A percentile compares a stretch with the other conserved stretches of the same genome.
Conservation (phyloP, 2,329 filamentous ascomycete genomes). For the Arthrobotrys conoides region DNA sequence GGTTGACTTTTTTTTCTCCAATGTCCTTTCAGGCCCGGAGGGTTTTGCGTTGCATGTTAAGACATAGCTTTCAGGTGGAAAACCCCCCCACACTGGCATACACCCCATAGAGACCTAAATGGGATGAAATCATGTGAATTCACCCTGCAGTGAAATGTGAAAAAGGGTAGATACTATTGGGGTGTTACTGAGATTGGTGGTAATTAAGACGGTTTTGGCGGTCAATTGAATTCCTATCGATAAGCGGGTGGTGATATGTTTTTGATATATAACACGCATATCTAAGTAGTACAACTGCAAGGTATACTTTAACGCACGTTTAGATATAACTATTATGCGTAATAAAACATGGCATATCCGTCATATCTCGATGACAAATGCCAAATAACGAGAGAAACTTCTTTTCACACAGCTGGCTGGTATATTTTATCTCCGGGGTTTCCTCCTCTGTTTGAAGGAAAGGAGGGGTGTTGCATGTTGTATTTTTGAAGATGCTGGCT, state of each 20-base stretch:
- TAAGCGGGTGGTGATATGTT: too few relatives aligned
- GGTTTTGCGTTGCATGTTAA: slow-evolving; percentile 13
- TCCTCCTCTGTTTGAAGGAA: slow-evolving; percentile 9
- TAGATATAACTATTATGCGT: not conserved
- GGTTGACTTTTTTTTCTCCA: too few relatives aligned
- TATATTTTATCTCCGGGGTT: slow-evolving; percentile 16
- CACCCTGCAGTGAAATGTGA: too few relatives aligned
- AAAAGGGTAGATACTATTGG: too few relatives aligned
- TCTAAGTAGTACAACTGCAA: too few relatives aligned
- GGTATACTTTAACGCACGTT: too few relatives aligned
- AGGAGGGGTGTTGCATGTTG: slow-evolving; percentile 20
- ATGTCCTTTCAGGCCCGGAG: slow-evolving; percentile 12
- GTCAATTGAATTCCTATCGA: too few relatives aligned
- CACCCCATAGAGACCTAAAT: too few relatives aligned
- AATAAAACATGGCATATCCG: not conserved
- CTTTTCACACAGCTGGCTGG: not conserved
- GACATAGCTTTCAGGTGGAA: not conserved
- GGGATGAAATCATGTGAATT: slow-evolving; percentile 13
- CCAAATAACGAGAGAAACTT: not conserved
- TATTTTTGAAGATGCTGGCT: not conserved
- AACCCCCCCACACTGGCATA: not conserved
- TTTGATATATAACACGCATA: too few relatives aligned
- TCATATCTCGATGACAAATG: not conserved
- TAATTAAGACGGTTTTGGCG: too few relatives aligned
- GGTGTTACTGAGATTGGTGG: too few relatives aligned